Evolutionary conservation across 2,329 filamentous ascomycete species (phyloP).

Genomic region (Diaporthe citriasiana): DNA sequence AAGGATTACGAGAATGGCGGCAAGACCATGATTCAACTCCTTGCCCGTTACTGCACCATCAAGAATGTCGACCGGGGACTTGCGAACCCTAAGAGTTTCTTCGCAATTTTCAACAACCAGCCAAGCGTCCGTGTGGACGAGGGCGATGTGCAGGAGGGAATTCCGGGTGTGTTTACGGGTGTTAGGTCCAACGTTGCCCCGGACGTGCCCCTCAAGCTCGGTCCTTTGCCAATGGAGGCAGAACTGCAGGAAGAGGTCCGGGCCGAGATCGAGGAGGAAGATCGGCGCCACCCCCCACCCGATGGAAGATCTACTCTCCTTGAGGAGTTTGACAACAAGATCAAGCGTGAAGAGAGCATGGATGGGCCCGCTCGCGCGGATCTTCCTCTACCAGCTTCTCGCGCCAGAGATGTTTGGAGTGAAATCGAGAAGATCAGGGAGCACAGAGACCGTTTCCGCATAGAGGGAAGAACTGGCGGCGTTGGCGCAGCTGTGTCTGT

Average conservation of each 20-base stretch:
- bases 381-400: conserved; percentile 88
- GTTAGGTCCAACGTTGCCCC: conserved; percentile 73
- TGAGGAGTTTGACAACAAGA: conserved; percentile 89
- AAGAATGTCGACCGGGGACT: conserved; percentile 72
- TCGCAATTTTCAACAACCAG: conserved; percentile 69
- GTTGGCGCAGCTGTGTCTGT: conserved; percentile 87
- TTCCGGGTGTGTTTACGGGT: conserved; percentile 74
- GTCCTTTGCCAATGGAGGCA: conserved; percentile 84
- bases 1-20: conserved; percentile 86
- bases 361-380: conserved; percentile 85
- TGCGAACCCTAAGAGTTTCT: conserved; percentile 74
- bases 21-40: conserved; percentile 80
- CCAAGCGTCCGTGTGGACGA: conserved; percentile 75
- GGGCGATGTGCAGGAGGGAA: conserved; percentile 74
- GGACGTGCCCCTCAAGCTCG: conserved; percentile 76
- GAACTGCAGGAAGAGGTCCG: conserved; percentile 88
- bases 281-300: conserved; percentile 79
- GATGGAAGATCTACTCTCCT: conserved; percentile 81
- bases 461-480: conserved; percentile 86
- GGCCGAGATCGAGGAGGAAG: conserved; percentile 88
- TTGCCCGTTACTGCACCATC: conserved; percentile 72
- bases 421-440: conserved; percentile 96
- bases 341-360: conserved; percentile 89
- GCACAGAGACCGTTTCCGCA: conserved; percentile 90
- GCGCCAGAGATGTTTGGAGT: conserved; percentile 90